Percentiles rank a stretch among this genome's conserved stretches.
These are phyloP conservation scores for Xylona heveae DNA, from an alignment of 495 filamentous ascomycete genomes.

Conservation along the genomic window DNA sequence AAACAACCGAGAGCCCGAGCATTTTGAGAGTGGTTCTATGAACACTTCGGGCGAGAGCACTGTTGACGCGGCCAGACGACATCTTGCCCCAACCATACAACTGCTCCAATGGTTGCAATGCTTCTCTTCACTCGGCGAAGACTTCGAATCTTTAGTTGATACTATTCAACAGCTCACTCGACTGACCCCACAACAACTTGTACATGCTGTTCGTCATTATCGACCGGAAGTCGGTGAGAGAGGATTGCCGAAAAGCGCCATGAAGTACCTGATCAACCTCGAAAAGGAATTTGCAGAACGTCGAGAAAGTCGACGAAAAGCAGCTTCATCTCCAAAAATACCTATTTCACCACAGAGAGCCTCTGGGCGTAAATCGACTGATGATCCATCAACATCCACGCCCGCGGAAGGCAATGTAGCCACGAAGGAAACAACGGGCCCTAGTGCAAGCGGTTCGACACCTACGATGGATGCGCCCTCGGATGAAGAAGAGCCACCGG, in stretches of 20 bases:
- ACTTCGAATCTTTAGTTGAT: slow-evolving; percentile 61
- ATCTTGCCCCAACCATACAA: slow-evolving; percentile 82
- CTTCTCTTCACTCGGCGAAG: slow-evolving; percentile 89
- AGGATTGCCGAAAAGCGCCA: slow-evolving; percentile 60
- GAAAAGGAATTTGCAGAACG: slow-evolving; percentile 46
- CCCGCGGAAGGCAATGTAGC: slow-evolving; percentile 11
- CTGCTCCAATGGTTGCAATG: slow-evolving; percentile 95
- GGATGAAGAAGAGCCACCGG: slow-evolving; percentile 32
- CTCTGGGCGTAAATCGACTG: not conserved
- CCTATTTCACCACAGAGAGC: slow-evolving; percentile 10
- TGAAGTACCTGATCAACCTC: slow-evolving; percentile 66
- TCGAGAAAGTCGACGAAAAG: slow-evolving; percentile 23
- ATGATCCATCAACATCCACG: slow-evolving; percentile 15
- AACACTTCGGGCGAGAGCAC: slow-evolving; percentile 71
- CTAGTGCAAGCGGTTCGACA: slow-evolving; percentile 5
- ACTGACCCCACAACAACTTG: slow-evolving; percentile 69
- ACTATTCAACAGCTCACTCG: slow-evolving; percentile 76
- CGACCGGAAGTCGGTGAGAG: slow-evolving; percentile 91
- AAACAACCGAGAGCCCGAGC: slow-evolving; percentile 88
- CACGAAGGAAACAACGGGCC: not conserved
- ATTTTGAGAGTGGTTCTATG: slow-evolving; percentile 84
- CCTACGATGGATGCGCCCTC: slow-evolving; percentile 10
- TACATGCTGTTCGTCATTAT: slow-evolving; percentile 84
- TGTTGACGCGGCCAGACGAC: slow-evolving; percentile 57
- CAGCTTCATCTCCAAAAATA: slow-evolving; percentile 15